Evolutionary conservation across 768 basidiomycete genomes (phyloP), one percentile per base, ranked within the genome.

Genomic region (Leccinellum luteum): DNA sequence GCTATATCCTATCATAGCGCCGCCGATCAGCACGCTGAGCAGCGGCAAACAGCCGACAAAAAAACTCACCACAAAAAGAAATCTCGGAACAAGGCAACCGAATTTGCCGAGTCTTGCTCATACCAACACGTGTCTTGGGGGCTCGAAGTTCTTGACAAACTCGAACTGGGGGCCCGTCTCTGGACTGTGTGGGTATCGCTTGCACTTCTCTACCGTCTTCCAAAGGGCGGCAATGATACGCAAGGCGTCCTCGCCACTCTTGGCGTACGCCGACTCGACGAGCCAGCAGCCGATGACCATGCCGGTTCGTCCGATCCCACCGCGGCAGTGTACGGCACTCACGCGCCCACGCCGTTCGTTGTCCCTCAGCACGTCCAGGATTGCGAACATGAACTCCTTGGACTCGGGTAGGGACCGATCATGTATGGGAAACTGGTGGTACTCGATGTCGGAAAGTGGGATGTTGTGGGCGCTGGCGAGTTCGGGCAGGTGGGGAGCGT

Each of bases 91-190:
- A 21, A 28, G 17, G 21, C 51, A 53, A 38, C 52, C 38, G 10
- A 19, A 10, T 41, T 41, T 41, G 10, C 38, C 38, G 38, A 3
- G 44, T 43, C n/a, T 15, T 8, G 53, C 49, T 64, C 51, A 64
- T 38, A 64, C 57, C 7, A 59, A 44, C 45, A 66, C 63, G 43
- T 64, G 57, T n/a, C 69, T 23, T 1, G 69, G 66, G 1, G 69
- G 66, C 31, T 66, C 65, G 64, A 87, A 90, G 64, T 80, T 81
- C 65, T 76, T 79, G 21, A 91, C 89, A 66, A 84, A 91, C 64
- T 90, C 86, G 67, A 84, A 85, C 70, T 91, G 89, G 1, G 85
- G 79, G 17, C 89, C 89, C 3, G 89, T 91, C 74, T 91, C 89
- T 15, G 89, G 89, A 66, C 86, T 87, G 67, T 86, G 81, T 0